Conservation (phyloP, 2,329 filamentous ascomycete species). For the Chrysoporthe deuterocubensis region DNA sequence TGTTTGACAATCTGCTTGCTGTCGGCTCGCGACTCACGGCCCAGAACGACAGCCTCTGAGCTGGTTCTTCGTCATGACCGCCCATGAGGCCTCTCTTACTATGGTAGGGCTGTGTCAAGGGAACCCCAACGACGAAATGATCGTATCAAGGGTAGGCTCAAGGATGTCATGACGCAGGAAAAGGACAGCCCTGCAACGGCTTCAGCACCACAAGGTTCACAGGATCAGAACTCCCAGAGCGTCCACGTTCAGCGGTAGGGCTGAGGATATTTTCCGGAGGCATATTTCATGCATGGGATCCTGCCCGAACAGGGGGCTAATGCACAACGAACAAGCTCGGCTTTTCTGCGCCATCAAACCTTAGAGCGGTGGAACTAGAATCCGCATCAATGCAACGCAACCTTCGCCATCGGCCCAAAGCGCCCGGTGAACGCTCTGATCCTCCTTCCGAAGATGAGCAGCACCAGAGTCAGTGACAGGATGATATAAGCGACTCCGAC, state of each 20-base stretch:
- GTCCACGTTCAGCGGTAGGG: neutral
- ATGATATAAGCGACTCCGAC: slow-evolving; percentile 22
- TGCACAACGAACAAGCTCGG: neutral
- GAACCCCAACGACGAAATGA: too few relatives aligned
- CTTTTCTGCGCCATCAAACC: neutral
- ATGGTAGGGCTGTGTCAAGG: too few relatives aligned
- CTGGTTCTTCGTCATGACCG: neutral
- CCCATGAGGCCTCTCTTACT: neutral
- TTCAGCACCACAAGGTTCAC: neutral
- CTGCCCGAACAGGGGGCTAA: neutral
- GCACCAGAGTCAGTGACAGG: slow-evolving; percentile 12
- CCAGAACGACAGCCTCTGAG: neutral
- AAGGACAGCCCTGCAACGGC: neutral
- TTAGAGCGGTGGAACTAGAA: neutral
- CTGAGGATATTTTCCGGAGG: neutral
- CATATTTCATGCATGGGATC: neutral
- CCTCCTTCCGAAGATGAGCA: slow-evolving; percentile 4
- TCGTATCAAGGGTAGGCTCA: too few relatives aligned
- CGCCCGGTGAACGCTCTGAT: slow-evolving; percentile 7
- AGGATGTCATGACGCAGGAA: neutral
- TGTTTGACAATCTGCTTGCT: neutral
- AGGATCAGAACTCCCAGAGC: neutral
- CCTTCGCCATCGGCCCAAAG: slow-evolving; percentile 16
- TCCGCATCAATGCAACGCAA: neutral
- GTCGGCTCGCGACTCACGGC: neutral